Evolutionary conservation across 495 filamentous ascomycete genomes (phyloP), one percentile per base, ranked within the genome.

Genomic region (Lasiosphaeris hirsuta): DNA sequence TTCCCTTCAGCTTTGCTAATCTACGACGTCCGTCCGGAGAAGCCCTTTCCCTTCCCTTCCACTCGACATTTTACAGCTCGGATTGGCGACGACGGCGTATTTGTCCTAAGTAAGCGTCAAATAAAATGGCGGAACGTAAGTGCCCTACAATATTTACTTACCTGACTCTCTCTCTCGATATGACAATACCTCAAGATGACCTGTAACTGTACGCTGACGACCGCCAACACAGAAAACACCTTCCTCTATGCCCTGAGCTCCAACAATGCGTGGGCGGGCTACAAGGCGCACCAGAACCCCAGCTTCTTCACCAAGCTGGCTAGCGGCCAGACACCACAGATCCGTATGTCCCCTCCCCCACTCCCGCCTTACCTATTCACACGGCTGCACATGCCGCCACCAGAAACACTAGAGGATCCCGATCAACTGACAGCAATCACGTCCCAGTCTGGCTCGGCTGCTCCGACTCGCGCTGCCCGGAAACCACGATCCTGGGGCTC

Each of bases 381-480:
- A 30, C 23, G 23, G 23, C 23, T 30, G 5, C 23, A 30, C 23
- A 30, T 30, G 5, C 10, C 41, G 18, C 36, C 11, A 33, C 11
- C 39, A 30, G 35, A 52, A 23, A 19, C 15, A 36, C 13, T 38
- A 42, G 0, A 30, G 13, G 34, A 51, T 18, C 7, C 3, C 17
- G 1, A 3, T 9, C 10, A 1, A 33, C 34, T 47, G 39, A 18
- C 17, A 1, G 23, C 3, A 15, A 9, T 11, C 30, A 30, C n/a
- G 5, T 1, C 30, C 50, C 38, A 82, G 80, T 96, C 61, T 96
- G 92, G 92, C 79, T 96, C 62, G 92, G 91, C 64, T 96, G 92
- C 81, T 89, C 90, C 60, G 91, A 96, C 78, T 89, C 86, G 15
- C 88, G 92, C 57, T 86, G 88, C 66, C 91, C 91, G 1, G 92